Evolutionary conservation across 371 early-diverging fungal genomes (phyloP).

Genomic region (Cokeromyces recurvatus): DNA sequence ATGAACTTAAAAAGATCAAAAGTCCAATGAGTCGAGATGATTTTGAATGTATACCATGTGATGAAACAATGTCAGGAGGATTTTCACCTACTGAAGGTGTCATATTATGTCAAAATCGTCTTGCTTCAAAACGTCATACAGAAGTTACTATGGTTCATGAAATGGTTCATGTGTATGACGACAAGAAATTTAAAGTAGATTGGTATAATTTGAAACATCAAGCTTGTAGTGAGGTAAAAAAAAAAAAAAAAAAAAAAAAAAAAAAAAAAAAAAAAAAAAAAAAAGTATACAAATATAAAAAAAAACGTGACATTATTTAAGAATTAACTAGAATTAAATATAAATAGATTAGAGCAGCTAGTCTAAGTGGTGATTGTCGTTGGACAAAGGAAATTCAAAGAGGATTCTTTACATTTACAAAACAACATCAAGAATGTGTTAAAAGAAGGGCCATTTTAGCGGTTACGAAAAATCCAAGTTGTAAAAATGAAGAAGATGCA

Average conservation of each 20-base stretch:
- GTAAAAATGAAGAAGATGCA: conserved; percentile 71
- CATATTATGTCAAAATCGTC: conserved; percentile 81
- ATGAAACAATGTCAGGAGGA: conserved; percentile 74
- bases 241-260: background rate
- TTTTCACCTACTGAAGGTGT: conserved; percentile 77
- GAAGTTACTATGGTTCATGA: conserved; percentile 94
- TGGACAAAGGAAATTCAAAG: conserved; percentile 81
- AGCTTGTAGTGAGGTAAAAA: conserved; percentile 84
- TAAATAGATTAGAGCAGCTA: conserved; percentile 81
- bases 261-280: too few relatives aligned
- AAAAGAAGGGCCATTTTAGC: conserved; percentile 85
- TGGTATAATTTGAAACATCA: conserved; percentile 85
- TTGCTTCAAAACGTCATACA: conserved; percentile 66
- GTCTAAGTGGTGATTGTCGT: conserved; percentile 89
- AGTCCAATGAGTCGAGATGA: conserved; percentile 55
- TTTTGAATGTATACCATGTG: conserved; percentile 80
- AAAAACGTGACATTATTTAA: too few relatives aligned
- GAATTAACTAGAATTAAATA: too few relatives aligned
- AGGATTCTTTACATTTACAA: conserved; percentile 74
- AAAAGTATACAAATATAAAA: too few relatives aligned
- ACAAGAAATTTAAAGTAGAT: conserved; percentile 76
- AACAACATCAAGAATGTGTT: conserved; percentile 92
- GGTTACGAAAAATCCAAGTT: conserved; percentile 69
- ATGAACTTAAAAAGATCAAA: conserved; percentile 67
- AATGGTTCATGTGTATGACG: conserved; percentile 94